These are phyloP conservation scores for Acorus calamus DNA, from an alignment of 106 monocot genomes.

Conservation along the genomic window DNA sequence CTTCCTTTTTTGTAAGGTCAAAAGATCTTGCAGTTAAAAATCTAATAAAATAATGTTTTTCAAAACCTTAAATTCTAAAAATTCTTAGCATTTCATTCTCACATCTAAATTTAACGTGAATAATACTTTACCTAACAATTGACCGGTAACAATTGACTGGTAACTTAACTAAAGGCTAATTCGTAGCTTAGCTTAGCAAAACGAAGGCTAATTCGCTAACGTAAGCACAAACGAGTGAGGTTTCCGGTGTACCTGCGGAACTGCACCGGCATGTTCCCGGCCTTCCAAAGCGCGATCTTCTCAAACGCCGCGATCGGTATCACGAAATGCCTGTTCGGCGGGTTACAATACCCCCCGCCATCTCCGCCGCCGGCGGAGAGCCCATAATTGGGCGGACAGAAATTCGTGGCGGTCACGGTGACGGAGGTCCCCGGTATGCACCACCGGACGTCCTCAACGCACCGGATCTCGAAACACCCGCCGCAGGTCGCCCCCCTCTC, in stretches of 20 bases:
- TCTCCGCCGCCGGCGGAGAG: slow-evolving; percentile 52
- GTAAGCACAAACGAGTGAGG: not conserved
- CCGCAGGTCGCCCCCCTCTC: slow-evolving; percentile 76
- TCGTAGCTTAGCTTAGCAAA: too few relatives aligned
- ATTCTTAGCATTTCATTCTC: too few relatives aligned
- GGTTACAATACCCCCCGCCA: slow-evolving; percentile 57
- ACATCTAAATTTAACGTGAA: too few relatives aligned
- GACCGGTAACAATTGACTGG: too few relatives aligned
- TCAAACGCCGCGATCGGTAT: slow-evolving; percentile 94
- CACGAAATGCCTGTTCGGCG: slow-evolving; percentile 84
- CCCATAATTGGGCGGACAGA: slow-evolving; percentile 90
- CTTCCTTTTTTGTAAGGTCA: too few relatives aligned
- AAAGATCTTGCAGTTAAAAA: too few relatives aligned
- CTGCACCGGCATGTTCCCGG: slow-evolving; percentile 85
- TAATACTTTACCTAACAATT: too few relatives aligned
- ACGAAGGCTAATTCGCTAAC: not conserved
- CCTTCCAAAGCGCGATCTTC: slow-evolving; percentile 98
- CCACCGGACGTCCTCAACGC: slow-evolving; percentile 76
- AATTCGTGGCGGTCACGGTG: slow-evolving; percentile 77
- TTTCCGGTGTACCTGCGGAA: slow-evolving; percentile 52
- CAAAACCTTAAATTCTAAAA: too few relatives aligned
- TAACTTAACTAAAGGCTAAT: too few relatives aligned
- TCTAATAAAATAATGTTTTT: too few relatives aligned
- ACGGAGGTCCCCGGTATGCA: slow-evolving; percentile 88
- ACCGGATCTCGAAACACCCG: slow-evolving; percentile 80